Conservation (phyloP, 306 rosid genomes). For the Sicyos baderoa region DNA sequence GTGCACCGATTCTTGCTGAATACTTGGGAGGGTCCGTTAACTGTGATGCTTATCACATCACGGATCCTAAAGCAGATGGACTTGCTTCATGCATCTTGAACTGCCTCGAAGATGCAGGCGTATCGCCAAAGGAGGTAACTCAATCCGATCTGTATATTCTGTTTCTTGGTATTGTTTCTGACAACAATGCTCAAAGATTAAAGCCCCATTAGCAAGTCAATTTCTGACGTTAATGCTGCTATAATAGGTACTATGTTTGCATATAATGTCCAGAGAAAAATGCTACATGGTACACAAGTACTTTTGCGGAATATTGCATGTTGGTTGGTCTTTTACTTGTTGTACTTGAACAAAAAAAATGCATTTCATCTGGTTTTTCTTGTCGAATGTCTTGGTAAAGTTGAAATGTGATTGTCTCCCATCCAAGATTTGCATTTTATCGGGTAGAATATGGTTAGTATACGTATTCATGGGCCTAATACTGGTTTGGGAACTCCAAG, state of each 20-base stretch:
- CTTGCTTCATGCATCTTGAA: slow-evolving; percentile 87
- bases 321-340: slow-evolving; percentile 17
- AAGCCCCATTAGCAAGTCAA: not conserved
- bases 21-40: slow-evolving; percentile 95
- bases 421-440: not conserved
- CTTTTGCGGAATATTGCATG: not conserved
- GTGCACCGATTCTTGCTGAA: slow-evolving; percentile 79
- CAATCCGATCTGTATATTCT: not conserved
- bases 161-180: not conserved
- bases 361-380: not conserved
- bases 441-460: not conserved
- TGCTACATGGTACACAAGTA: not conserved
- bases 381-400: not conserved
- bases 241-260: not conserved
- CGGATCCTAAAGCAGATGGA: slow-evolving; percentile 68
- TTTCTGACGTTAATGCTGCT: not conserved
- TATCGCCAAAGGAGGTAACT: slow-evolving; percentile 90
- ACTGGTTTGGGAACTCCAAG: slow-evolving; percentile 6
- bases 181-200: too few species aligned
- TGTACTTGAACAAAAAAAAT: not conserved
- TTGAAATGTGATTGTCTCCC: not conserved
- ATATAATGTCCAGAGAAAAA: not conserved
- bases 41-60: slow-evolving; percentile 62
- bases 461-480: not conserved
- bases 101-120: slow-evolving; percentile 95